Percentiles rank a stretch among this genome's conserved stretches.
Conservation (phyloP, 1,284 basidiomycete species). For the Cystobasidiaceae sp. region DNA sequence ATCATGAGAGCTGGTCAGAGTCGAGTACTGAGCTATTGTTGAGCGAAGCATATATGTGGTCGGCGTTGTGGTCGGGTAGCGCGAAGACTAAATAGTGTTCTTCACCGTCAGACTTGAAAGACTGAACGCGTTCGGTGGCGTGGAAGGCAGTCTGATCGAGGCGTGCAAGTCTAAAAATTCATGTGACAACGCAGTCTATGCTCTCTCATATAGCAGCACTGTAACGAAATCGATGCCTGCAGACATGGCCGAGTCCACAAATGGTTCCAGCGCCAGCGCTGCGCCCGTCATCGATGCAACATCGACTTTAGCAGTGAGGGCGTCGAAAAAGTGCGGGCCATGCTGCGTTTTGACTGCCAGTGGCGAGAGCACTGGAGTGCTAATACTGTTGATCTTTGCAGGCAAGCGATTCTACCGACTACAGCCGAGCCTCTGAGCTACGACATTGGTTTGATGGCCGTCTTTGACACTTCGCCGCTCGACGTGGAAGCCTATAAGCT, state of each 20-base stretch:
- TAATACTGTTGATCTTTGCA: slow-evolving; percentile 39
- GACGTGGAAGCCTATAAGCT: slow-evolving; percentile 73
- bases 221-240: not conserved
- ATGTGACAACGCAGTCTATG: too few species aligned
- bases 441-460: slow-evolving; percentile 75
- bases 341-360: not conserved
- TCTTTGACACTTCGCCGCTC: slow-evolving; percentile 80
- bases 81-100: slow-evolving; percentile 19
- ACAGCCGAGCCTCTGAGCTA: slow-evolving; percentile 65
- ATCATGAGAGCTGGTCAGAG: slow-evolving; percentile 30
- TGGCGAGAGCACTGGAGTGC: not conserved
- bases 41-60: slow-evolving; percentile 31
- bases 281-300: slow-evolving; percentile 23
- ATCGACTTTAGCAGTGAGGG: slow-evolving; percentile 13
- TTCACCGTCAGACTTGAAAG: too few species aligned
- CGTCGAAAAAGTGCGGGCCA: slow-evolving; percentile 17
- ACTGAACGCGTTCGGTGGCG: too few species aligned
- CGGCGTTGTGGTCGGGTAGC: slow-evolving; percentile 28
- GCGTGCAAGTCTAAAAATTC: too few species aligned
- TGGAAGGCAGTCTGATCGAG: too few species aligned
- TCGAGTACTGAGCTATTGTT: slow-evolving; percentile 29
- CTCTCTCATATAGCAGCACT: too few species aligned
- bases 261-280: slow-evolving; percentile 12
- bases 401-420: slow-evolving; percentile 65
- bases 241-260: slow-evolving; percentile 7